Evolutionary conservation across 2,329 filamentous ascomycete genomes (phyloP), one percentile per base, ranked within the genome.

Genomic region (Aspergillus neoniger): DNA sequence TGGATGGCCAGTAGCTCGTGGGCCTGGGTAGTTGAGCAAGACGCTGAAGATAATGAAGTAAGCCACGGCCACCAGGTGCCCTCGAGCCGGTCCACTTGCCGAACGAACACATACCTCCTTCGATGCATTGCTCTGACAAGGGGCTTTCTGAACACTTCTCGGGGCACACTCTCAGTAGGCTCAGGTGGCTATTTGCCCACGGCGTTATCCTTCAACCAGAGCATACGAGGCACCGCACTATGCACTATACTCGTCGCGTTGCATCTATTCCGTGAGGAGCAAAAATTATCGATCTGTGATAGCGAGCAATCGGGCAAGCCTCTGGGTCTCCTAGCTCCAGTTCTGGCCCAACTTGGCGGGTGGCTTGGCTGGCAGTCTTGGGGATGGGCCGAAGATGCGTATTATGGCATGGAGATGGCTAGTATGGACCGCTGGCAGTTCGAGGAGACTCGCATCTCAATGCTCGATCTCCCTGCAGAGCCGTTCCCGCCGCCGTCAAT

Each of bases 181-280:
- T 69, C 75, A 4, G 76, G 81, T 9, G 88, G 89, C 1, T 90
- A 88, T 69, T 79, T 93, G 57, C 89, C 90, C 28, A 90, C 88
- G 0, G 85, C 75, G 32, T 74, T 69, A 63, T 77, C 83, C 55
- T 84, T 81, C 57, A 79, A 83, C 39, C 77, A 79, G 55, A 85
- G 86, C 59, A 81, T 82, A 53, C 84, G 87, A 47, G 82, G 84
- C 58, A 88, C 87, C 57, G 82, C 90, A 36, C 79, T 89, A 72
- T 85, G 91, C 69, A 82, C 90, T 55, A 84, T 94, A 39, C 80
- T 96, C 65, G 80, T 88, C 41, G 89, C 86, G 0, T 80, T 99
- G 12, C 95, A 99, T 77, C 81, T 98, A 3, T 80, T 96, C n/a
- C 84, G 90, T 0, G 94, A 99, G 74, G 95, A 99, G 73, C 84